Base-by-base conservation (phyloP, 768 basidiomycete genomes). In the Coprinopsis marcescibilis region DNA sequence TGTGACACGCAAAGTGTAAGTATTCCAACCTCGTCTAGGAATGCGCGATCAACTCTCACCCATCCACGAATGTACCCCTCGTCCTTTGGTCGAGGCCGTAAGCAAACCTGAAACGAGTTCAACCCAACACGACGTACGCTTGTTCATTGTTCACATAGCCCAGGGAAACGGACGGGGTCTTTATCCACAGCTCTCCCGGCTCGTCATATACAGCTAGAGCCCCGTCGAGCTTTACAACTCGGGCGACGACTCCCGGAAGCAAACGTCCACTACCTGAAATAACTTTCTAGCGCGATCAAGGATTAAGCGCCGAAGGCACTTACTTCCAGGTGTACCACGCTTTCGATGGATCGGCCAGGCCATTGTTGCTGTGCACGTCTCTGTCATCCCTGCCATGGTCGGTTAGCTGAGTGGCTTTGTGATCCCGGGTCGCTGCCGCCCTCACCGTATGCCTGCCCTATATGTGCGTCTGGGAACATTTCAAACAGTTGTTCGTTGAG, bases 21-120 rank as follows among this genome's bases (percentile, higher is more conserved):
- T n/a, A n/a, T n/a, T n/a, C n/a, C n/a, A n/a, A n/a, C n/a, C n/a
- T n/a, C n/a, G n/a, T n/a, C n/a, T n/a, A n/a, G n/a, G n/a, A n/a
- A n/a, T n/a, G n/a, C n/a, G n/a, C n/a, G n/a, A n/a, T n/a, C n/a
- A n/a, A n/a, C n/a, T n/a, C 68, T 51, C 50, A 83, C 79, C 85
- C 84, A 50, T 85, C 71, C 11, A 78, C 51, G 56, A 86, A 88
- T 0, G 80, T 82, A 50, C 85, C 82, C 46, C 68, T 74, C 3
- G 84, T 85, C 29, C 85, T 86, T 38, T 12, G 21, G 38, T 32
- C 30, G 36, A 43, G 35, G 26, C 25, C n/a, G 2, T 12, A 21
- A 37, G 34, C 29, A 6, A 35, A 38, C 20, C 3, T 10, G 19
- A 32, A 13, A 30, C 3, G 11, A 33, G 15, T 13, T 27, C 6